Conservation (phyloP, 306 rosid species). For the Ammopiptanthus mongolicus region DNA sequence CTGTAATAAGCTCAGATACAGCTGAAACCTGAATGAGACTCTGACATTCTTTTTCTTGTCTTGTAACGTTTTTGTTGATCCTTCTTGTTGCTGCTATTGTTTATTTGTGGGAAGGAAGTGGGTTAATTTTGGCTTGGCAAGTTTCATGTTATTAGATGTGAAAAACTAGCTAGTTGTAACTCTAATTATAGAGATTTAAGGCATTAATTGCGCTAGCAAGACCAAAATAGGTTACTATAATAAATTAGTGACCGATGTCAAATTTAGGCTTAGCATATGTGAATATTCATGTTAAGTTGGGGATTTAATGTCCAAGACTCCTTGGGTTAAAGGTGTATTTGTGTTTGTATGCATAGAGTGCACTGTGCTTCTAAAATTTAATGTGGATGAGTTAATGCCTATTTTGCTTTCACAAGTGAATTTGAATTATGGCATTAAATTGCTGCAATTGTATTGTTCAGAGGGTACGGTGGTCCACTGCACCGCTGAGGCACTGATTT, state of each 20-base stretch:
- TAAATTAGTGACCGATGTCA: conserved; percentile 23
- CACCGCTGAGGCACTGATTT: conserved; percentile 1
- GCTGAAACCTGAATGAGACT: conserved; percentile 41
- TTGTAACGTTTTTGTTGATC: conserved; percentile 6
- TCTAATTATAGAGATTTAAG: conserved; percentile 44
- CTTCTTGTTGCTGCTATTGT: conserved; percentile 27
- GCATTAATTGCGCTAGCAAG: conserved; percentile 16
- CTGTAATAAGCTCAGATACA: conserved; percentile 50
- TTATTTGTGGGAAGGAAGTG: conserved; percentile 40
- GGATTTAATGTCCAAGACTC: not conserved
- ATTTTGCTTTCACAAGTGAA: conserved; percentile 2
- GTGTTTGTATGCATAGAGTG: not conserved
- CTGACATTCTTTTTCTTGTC: conserved; percentile 5
- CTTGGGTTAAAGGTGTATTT: not conserved
- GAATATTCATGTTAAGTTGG: conserved; percentile 22
- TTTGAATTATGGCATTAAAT: conserved; percentile 25
- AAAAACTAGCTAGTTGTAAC: conserved; percentile 52
- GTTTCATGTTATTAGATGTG: conserved; percentile 34
- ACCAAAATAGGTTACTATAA: conserved; percentile 15
- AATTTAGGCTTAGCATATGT: conserved; percentile 34
- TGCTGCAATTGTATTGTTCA: conserved; percentile 18
- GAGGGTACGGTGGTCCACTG: conserved; percentile 28
- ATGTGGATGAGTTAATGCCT: conserved; percentile 23
- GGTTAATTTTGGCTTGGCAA: conserved; percentile 35
- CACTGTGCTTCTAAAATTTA: conserved; percentile 1